Percentiles rank a stretch among this genome's conserved stretches.
Evolutionary conservation across 2,329 filamentous ascomycete species (phyloP).

Genomic region (Nemania sp.): DNA sequence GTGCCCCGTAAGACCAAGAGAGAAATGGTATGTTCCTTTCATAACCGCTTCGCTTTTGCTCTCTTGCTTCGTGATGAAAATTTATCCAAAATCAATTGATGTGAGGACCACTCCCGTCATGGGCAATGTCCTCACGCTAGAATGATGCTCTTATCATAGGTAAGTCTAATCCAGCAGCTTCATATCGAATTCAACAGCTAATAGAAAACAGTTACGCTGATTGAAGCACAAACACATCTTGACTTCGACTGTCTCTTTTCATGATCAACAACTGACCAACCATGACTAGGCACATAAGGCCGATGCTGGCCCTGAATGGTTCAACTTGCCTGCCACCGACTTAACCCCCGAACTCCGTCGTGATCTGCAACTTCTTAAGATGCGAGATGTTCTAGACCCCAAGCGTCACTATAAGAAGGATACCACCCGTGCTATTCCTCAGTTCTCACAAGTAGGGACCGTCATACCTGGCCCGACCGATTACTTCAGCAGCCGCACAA

Average conservation of each 20-base stretch:
- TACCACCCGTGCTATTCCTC: constrained; percentile 69
- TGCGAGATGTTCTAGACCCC: constrained; percentile 79
- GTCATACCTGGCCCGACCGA: constrained; percentile 88
- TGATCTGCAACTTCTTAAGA: constrained; percentile 76
- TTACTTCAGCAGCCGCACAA: constrained; percentile 77
- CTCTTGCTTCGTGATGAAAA: constrained; percentile 71
- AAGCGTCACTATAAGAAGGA: constrained; percentile 85
- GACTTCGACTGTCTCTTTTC: background rate
- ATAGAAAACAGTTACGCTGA: constrained; percentile 78
- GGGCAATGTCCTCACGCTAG: constrained; percentile 71
- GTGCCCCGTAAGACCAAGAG: constrained; percentile 36
- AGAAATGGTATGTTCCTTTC: constrained; percentile 37
- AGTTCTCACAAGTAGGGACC: constrained; percentile 87
- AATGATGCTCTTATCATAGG: constrained; percentile 48
- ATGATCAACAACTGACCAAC: constrained; percentile 20
- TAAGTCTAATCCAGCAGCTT: constrained; percentile 1
- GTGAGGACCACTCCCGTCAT: constrained; percentile 79
- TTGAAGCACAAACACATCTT: constrained; percentile 27
- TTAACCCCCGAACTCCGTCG: constrained; percentile 84
- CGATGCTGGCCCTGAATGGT: constrained; percentile 83
- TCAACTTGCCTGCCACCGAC: constrained; percentile 80
- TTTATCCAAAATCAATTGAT: constrained; percentile 72
- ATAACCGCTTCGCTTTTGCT: background rate
- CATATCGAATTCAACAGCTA: constrained; percentile 22
- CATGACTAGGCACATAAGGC: constrained; percentile 41